Evolutionary conservation across 1,284 basidiomycete genomes (phyloP), one percentile per base, ranked within the genome.

Genomic region (Rhodofomes roseus): DNA sequence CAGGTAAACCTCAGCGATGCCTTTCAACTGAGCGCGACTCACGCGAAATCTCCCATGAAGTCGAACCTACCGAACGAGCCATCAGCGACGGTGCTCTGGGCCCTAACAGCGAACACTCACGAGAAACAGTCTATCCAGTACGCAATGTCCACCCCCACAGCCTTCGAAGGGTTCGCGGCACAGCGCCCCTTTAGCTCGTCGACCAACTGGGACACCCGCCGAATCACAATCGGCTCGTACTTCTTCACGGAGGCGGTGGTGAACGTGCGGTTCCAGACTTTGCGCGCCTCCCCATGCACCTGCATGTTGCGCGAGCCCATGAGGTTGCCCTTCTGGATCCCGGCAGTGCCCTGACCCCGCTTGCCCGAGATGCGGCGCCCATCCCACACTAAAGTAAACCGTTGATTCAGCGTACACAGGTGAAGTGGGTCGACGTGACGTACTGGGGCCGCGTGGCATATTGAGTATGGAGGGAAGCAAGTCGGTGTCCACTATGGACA

Each of bases 31-130:
- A 23, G 20, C 23, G 16, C 29, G 18, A 74, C 77, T 68, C 69
- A 85, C 83, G 79, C 82, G 71, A 87, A 76, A 62, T 85, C 83
- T 25, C 81, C 81, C 83, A 86, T 85, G 60, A 87, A 79, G 66
- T 87, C 85, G 59, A 81, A 83, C 43, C 85, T 63, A 56, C 55
- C 60, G 55, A 58, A 31, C 25, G 18, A 57, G 39, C 46, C 62
- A 60, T 37, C 50, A 34, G 22, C n/a, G 23, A 20, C 12, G 40
- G 8, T 18, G 16, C 16, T 22, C 16, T 25, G 31, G 18, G 3
- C 5, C 25, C 20, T 29, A 12, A 9, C 48, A 59, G 41, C n/a
- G 7, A 60, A 59, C 5, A 31, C 82, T 61, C 66, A 87, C 81
- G 81, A 73, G 69, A 85, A 84, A 59, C 73, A 84, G 61, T 75